Evolutionary conservation across 2,329 filamentous ascomycete genomes (phyloP), one percentile per base, ranked within the genome.

Genomic region (Fusarium sp.): DNA sequence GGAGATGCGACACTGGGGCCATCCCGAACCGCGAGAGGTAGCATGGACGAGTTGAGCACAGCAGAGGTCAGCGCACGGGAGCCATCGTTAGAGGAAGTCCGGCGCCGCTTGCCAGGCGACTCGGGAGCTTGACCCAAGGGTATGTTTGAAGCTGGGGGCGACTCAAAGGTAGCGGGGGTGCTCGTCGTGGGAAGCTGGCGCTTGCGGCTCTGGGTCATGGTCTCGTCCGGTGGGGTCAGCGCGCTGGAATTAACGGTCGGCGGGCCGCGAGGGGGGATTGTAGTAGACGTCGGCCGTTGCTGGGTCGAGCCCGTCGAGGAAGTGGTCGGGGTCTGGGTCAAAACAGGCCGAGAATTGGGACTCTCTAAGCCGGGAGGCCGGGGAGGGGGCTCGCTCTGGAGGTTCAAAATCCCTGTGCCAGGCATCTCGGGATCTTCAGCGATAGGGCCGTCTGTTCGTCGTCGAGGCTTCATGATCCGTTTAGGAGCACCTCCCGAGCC

Each of bases 401-500:
- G 80, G 41, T 85, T 85, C 68, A 88, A 81, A 50, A 88, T 83
- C 37, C 83, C 82, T 3, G 85, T 85, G 63, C 87, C 87, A 3
- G 86, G 85, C 72, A 86, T 86, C 27, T 88, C 86, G 4, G 82
- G 77, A n/a, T 88, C 86, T 52, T 87, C 86, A 43, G 82, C 82
- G 3, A 82, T 81, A 45, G 86, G 81, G 10, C 82, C 84, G 39
- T 90, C 88, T 23, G 84, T 82, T 32, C 86, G 85, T 71, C 88
- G 82, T 67, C 88, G 83, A 11, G 88, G 86, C 78, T 88, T 89
- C 82, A 89, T 90, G 73, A 90, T 85, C 34, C 89, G 86, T 78
- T 90, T 90, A 1, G 89, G 89, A 1, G 88, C 88, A 62, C 89
- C 89, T 25, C 88, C 88, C 1, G 89, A 90, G 13, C 89, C 89